A percentile compares a stretch with the other conserved stretches of the same genome.
phyloP scores from a whole-genome alignment of 2,329 filamentous ascomycete genomes.

The Sporothrix brasiliensis region DNA sequence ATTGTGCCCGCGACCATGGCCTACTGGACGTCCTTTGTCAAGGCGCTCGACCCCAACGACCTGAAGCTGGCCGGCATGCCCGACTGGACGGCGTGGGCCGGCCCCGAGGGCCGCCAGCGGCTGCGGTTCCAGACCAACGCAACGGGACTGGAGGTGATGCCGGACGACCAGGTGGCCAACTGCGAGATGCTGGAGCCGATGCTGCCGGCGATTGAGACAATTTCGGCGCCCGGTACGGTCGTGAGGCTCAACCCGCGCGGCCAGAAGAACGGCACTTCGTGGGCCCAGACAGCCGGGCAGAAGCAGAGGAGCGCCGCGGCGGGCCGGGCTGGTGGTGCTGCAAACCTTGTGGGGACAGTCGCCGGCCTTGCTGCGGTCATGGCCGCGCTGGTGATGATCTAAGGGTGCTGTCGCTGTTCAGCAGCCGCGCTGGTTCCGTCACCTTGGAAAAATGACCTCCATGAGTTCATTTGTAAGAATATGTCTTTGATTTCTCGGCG shows the following conservation, averaged over 20 bases:
- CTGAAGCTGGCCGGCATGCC: slow-evolving; percentile 49
- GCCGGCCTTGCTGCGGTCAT: slow-evolving; percentile 5
- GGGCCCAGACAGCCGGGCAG: slow-evolving; percentile 29
- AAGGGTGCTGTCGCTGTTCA: not conserved
- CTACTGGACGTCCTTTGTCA: slow-evolving; percentile 75
- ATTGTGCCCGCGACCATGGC: slow-evolving; percentile 65
- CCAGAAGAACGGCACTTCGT: slow-evolving; percentile 32
- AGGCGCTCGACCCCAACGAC: slow-evolving; percentile 65
- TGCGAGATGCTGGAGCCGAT: slow-evolving; percentile 38
- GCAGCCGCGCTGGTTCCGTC: not conserved
- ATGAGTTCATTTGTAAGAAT: slow-evolving; percentile 8
- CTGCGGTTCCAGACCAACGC: slow-evolving; percentile 49
- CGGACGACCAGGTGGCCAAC: slow-evolving; percentile 40
- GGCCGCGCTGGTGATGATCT: slow-evolving; percentile 9
- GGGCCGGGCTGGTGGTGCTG: not conserved
- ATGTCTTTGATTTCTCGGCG: not conserved
- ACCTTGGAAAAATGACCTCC: not conserved
- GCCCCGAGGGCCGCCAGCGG: slow-evolving; percentile 41
- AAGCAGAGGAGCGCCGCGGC: slow-evolving; percentile 21
- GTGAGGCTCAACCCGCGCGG: slow-evolving; percentile 36
- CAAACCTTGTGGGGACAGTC: not conserved
- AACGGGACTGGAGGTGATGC: slow-evolving; percentile 49
- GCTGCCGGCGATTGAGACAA: slow-evolving; percentile 37
- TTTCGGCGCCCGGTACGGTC: slow-evolving; percentile 29
- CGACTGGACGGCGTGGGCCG: slow-evolving; percentile 54